Evolutionary conservation across 2,329 filamentous ascomycete genomes (phyloP), one percentile per base, ranked within the genome.

Genomic region (Aspergillus sp.): DNA sequence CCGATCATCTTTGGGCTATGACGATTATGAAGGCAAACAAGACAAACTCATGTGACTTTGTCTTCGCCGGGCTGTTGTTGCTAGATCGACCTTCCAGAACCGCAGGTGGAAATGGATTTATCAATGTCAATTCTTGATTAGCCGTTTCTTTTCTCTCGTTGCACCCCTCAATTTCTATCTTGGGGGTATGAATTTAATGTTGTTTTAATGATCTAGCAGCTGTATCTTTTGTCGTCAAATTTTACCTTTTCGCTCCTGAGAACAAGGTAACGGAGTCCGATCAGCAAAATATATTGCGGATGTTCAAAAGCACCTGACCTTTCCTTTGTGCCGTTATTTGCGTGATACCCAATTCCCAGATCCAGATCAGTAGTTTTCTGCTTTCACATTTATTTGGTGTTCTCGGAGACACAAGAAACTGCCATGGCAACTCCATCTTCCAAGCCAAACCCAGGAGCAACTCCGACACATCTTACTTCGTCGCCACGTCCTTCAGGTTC

Each of bases 401-500:
- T 40, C 19, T 12, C 30, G 27, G 33, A 31, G 9, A 27, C 31
- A 10, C 29, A 10, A 29, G 26, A 12, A 37, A 37, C 26, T 13
- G 55, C 10, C 44, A 73, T 73, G 70, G 68, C 70, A 29, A 73
- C 70, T 27, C 70, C 70, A 9, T 70, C 68, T 27, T 66, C 69
- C 27, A 72, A 69, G 46, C 57, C 51, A 28, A 66, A 67, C 35
- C 66, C 67, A 27, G 67, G 60, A 41, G 60, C 68, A 30, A 72
- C 70, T 42, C 70, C 70, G 26, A 71, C 62, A 13, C 63, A 70
- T 47, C 54, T 69, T 34, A 70, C 67, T 29, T 68, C 70, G 29
- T 72, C 70, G 19, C 70, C 70, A 38, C 68, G 65, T 42, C 69
- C 68, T 7, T 61, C 67, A 27, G 62, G 60, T 27, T 60, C 67